These are phyloP conservation scores for Hirsutella minnesotensis DNA, from an alignment of 2,329 filamentous ascomycete genomes.

Conservation along the genomic window DNA sequence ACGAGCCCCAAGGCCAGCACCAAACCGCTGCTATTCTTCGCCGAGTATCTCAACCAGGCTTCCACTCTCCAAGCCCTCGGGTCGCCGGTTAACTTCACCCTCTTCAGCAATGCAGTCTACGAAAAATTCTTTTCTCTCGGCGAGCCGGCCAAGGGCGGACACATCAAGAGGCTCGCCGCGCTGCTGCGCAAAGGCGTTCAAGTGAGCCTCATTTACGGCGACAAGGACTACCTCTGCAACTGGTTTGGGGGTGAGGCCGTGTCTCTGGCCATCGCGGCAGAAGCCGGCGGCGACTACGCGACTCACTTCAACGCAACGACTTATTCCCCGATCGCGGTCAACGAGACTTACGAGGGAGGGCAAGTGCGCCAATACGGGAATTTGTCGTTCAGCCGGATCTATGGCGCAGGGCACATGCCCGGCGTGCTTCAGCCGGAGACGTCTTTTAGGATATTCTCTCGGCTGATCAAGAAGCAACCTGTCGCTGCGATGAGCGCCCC, in stretches of 20 bases:
- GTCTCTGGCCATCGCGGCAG: conserved; percentile 47
- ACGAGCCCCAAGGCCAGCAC: conserved; percentile 43
- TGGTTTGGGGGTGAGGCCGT: conserved; percentile 64
- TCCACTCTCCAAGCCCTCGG: conserved; percentile 47
- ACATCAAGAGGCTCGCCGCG: conserved; percentile 45
- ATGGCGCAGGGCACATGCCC: conserved; percentile 53
- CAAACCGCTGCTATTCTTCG: conserved; percentile 49
- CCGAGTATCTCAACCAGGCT: conserved; percentile 52
- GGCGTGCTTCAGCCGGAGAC: conserved; percentile 50
- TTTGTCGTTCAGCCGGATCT: conserved; percentile 54
- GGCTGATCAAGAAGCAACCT: background rate
- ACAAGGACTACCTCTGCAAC: conserved; percentile 52
- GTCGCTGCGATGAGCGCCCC: too few species aligned
- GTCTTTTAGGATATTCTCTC: conserved; percentile 42
- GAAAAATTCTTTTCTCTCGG: conserved; percentile 35
- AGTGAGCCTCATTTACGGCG: conserved; percentile 60
- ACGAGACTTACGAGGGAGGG: conserved; percentile 56
- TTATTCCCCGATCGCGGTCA: conserved; percentile 60
- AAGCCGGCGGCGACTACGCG: conserved; percentile 34
- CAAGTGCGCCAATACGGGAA: conserved; percentile 68
- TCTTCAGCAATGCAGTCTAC: conserved; percentile 32
- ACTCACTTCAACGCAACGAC: conserved; percentile 51
- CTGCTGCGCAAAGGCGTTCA: conserved; percentile 52
- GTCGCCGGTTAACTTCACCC: conserved; percentile 48
- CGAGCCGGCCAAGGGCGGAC: conserved; percentile 54